Conservation (phyloP, 2,329 filamentous ascomycete genomes). For the Exophiala sp. region DNA sequence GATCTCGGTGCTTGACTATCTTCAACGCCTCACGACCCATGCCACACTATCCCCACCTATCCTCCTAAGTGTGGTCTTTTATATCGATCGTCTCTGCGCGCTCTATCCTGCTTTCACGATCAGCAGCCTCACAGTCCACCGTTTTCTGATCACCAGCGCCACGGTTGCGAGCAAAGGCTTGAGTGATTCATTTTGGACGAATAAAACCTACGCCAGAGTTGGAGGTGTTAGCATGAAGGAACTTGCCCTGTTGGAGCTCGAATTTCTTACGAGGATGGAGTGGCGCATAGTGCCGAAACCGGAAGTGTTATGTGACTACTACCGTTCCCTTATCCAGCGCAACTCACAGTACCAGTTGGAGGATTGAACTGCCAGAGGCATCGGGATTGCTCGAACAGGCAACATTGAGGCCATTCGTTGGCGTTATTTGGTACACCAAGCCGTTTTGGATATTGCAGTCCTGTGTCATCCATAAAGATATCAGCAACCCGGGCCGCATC, state of each 20-base stretch:
- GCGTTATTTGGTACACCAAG: no score
- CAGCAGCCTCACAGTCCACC: constrained; percentile 91
- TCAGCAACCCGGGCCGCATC: no score
- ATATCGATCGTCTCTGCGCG: constrained; percentile 89
- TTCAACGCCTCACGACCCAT: constrained; percentile 86
- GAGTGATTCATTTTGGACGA: constrained; percentile 97
- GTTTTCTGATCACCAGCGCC: constrained; percentile 90
- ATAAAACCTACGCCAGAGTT: constrained; percentile 89
- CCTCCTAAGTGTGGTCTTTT: constrained; percentile 97
- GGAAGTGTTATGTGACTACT: constrained; percentile 89
- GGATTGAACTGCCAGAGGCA: no score
- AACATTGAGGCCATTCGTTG: no score
- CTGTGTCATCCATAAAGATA: no score
- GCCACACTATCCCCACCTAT: constrained; percentile 89
- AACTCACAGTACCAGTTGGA: constrained; percentile 55
- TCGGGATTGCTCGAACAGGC: no score
- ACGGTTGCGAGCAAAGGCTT: constrained; percentile 94
- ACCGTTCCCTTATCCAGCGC: constrained; percentile 71
- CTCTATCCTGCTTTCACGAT: constrained; percentile 94
- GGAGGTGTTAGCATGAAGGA: constrained; percentile 88
- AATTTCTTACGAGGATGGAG: constrained; percentile 85
- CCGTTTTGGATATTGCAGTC: no score
- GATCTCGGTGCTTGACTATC: constrained; percentile 90
- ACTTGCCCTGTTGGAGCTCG: constrained; percentile 82
- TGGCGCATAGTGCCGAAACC: constrained; percentile 97